A percentile compares a stretch with the other conserved stretches of the same genome.
Evolutionary conservation across 2,329 filamentous ascomycete species (phyloP).

Genomic region (Mycosphaerella arachidis): DNA sequence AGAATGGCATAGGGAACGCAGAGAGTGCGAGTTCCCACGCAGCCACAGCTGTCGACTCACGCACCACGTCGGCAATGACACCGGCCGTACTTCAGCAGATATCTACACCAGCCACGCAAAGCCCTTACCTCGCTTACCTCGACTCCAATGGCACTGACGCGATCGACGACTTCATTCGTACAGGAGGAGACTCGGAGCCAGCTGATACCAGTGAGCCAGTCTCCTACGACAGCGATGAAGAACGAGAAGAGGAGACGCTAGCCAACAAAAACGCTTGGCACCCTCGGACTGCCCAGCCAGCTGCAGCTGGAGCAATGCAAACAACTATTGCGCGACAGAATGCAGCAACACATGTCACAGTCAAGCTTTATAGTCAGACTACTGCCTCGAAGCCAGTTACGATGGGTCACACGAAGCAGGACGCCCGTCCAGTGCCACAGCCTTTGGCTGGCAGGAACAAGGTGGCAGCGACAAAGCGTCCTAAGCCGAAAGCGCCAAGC

Average conservation of each 20-base stretch:
- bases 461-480: not conserved
- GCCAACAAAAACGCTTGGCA: not conserved
- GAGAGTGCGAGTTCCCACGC: no score
- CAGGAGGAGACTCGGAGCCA: not conserved
- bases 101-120: no score
- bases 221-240: not conserved
- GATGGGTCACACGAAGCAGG: not conserved
- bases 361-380: not conserved
- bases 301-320: not conserved
- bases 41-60: no score
- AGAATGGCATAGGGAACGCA: no score
- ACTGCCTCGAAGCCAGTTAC: not conserved
- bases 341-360: no score
- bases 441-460: not conserved
- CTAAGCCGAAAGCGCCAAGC: not conserved
- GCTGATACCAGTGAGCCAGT: not conserved
- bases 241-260: not conserved
- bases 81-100: no score
- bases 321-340: not conserved
- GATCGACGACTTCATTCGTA: not conserved
- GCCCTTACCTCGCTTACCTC: not conserved
- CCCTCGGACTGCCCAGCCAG: not conserved
- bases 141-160: not conserved
- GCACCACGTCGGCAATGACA: no score
- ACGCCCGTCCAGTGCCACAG: not conserved